These are phyloP conservation scores for Exophiala calicioides DNA, from an alignment of 2,329 filamentous ascomycete species.

Conservation along the genomic window DNA sequence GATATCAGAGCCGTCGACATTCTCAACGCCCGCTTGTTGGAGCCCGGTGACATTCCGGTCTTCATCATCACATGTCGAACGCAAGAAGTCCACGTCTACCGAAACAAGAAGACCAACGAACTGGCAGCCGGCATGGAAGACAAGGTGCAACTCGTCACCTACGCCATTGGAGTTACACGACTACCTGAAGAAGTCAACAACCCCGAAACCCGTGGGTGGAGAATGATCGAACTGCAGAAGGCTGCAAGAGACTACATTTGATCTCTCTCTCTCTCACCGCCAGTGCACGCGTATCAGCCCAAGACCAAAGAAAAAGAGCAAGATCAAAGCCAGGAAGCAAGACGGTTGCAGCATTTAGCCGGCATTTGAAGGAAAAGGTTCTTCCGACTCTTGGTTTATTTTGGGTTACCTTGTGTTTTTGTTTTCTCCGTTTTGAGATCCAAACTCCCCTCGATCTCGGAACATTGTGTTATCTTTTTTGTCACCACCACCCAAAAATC, in stretches of 20 bases:
- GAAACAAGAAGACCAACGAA: constrained; percentile 84
- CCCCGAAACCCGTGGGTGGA: constrained; percentile 93
- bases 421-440: constrained; percentile 2
- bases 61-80: constrained; percentile 97
- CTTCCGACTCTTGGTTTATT: neutral
- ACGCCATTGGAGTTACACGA: constrained; percentile 93
- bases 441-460: constrained; percentile 10
- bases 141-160: constrained; percentile 96
- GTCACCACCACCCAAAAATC: too few species aligned
- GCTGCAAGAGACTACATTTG: constrained; percentile 86
- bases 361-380: constrained; percentile 10
- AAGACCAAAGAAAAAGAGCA: too few species aligned
- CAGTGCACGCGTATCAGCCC: too few species aligned
- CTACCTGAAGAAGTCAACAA: constrained; percentile 96
- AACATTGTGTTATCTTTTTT: too few species aligned
- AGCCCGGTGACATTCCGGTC: constrained; percentile 66
- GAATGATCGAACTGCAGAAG: constrained; percentile 98
- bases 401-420: neutral
- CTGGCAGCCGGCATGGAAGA: constrained; percentile 98
- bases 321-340: neutral
- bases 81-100: constrained; percentile 96
- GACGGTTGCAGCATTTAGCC: constrained; percentile 24
- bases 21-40: constrained; percentile 48
- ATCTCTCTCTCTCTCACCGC: too few species aligned
- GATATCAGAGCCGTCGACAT: constrained; percentile 93